A percentile compares a stretch with the other conserved stretches of the same genome.
Evolutionary conservation across 305 asterid genomes (phyloP).

Genomic region (Nicotiana rustica): DNA sequence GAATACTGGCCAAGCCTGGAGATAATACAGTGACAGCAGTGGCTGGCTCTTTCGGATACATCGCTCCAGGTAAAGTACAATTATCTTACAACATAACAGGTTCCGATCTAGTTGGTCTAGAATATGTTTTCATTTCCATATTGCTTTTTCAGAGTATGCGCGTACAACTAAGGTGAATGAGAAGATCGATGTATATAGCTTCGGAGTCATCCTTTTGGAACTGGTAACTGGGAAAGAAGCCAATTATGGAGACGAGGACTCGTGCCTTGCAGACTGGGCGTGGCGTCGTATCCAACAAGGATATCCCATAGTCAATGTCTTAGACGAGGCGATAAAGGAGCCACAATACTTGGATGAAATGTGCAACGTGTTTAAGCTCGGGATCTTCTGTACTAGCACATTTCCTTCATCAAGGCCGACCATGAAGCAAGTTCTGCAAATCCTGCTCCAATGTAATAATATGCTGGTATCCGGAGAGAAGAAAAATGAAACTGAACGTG

Average conservation of each 20-base stretch:
- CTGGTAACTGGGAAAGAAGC: conserved; percentile 82
- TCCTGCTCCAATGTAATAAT: conserved; percentile 57
- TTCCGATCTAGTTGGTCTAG: neutral
- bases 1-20: conserved; percentile 57
- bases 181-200: conserved; percentile 91
- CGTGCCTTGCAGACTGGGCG: conserved; percentile 86
- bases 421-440: conserved; percentile 72
- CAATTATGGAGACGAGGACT: conserved; percentile 70
- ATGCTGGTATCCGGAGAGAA: conserved; percentile 40
- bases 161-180: conserved; percentile 73
- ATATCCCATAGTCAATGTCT: conserved; percentile 46
- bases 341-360: conserved; percentile 65
- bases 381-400: conserved; percentile 69
- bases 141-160: conserved; percentile 66
- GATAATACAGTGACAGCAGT: conserved; percentile 74
- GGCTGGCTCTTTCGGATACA: conserved; percentile 89
- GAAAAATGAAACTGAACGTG: conserved; percentile 49
- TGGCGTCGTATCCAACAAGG: conserved; percentile 66
- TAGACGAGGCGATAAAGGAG: conserved; percentile 75
- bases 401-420: conserved; percentile 76
- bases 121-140: neutral
- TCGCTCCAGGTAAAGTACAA: conserved; percentile 74
- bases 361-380: conserved; percentile 67
- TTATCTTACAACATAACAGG: neutral
- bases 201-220: conserved; percentile 87